A percentile compares a stretch with the other conserved stretches of the same genome.
phyloP scores from a whole-genome alignment of 2,329 filamentous ascomycete genomes.

The Xylariaceae sp. region DNA sequence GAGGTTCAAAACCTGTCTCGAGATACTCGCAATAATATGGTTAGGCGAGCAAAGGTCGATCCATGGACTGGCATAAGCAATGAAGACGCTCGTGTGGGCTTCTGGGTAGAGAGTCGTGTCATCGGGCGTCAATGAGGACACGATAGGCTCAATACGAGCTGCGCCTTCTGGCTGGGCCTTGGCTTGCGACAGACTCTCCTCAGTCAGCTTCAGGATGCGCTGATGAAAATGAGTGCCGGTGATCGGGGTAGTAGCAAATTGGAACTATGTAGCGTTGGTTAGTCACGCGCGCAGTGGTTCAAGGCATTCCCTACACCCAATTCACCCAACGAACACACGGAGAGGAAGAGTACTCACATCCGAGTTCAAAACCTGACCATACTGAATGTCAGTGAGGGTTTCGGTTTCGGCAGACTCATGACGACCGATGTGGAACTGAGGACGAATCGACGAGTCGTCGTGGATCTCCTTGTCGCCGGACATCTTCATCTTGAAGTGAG shows the following conservation, averaged over 20 bases:
- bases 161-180: slow-evolving; percentile 42
- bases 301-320: background rate
- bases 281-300: background rate
- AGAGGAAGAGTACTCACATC: slow-evolving; percentile 49
- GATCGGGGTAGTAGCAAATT: slow-evolving; percentile 72
- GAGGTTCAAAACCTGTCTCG: slow-evolving; percentile 81
- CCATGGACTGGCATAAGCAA: slow-evolving; percentile 83
- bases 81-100: slow-evolving; percentile 63
- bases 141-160: slow-evolving; percentile 50
- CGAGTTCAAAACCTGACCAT: slow-evolving; percentile 61
- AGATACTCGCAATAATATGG: slow-evolving; percentile 77
- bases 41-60: slow-evolving; percentile 83
- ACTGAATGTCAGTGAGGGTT: slow-evolving; percentile 58
- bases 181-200: slow-evolving; percentile 47
- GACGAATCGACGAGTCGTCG: slow-evolving; percentile 36
- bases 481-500: slow-evolving; percentile 25
- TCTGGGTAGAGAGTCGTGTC: slow-evolving; percentile 71
- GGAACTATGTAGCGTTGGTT: slow-evolving; percentile 51
- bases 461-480: slow-evolving; percentile 19
- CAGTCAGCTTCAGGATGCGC: slow-evolving; percentile 59
- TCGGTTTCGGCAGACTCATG: slow-evolving; percentile 40
- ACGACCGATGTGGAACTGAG: slow-evolving; percentile 63
- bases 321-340: too few species aligned
- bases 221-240: slow-evolving; percentile 68
- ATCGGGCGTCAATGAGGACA: slow-evolving; percentile 67